Evolutionary conservation across 331 rosid genomes (phyloP), one percentile per base, ranked within the genome.

Genomic region (Prunus yedoensis): DNA sequence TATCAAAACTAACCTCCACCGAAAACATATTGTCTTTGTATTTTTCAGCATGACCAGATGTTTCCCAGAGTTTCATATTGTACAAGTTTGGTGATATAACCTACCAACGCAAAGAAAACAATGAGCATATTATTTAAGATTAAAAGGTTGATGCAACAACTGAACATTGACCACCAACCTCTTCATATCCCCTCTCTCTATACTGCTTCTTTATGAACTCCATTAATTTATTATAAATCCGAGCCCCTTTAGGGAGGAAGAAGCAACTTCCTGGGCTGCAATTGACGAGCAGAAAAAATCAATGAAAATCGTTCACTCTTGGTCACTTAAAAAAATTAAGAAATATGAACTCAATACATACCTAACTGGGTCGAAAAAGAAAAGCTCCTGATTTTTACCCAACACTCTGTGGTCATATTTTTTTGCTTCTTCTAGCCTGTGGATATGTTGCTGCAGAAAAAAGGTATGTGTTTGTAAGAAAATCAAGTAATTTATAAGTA

Each of bases 261-360:
- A 93, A 93, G 93, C 98, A 93, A 76, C 98, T 91, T 82, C 98
- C 98, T 5, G 98, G 98, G 79, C 96, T 93, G 84, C 67, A 75
- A 79, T 54, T 72, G 67, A 71, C 63, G 75, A 78, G 50, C 59
- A 66, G 11, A 59, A 50, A 53, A 46, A 27, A 74, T 74, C 46
- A 66, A 35, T 16, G 69, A 61, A 73, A 66, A 66, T 43, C 74
- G 66, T 57, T 28, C 50, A 64, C 70, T 53, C 67, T 30, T 32
- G 25, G 41, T 32, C 54, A 50, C 2, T 32, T 15, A 71, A 74
- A 52, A 52, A 10, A 38, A 71, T 23, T 23, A 2, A 60, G 10
- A 47, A 9, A 74, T n/a, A 45, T 18, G 17, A 30, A 67, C 23
- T 64, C 38, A 43, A 23, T 10, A 16, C 16, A 46, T 88, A 88